phyloP scores from a whole-genome alignment of 2,329 filamentous ascomycete species.

The Botrytis cinerea region DNA sequence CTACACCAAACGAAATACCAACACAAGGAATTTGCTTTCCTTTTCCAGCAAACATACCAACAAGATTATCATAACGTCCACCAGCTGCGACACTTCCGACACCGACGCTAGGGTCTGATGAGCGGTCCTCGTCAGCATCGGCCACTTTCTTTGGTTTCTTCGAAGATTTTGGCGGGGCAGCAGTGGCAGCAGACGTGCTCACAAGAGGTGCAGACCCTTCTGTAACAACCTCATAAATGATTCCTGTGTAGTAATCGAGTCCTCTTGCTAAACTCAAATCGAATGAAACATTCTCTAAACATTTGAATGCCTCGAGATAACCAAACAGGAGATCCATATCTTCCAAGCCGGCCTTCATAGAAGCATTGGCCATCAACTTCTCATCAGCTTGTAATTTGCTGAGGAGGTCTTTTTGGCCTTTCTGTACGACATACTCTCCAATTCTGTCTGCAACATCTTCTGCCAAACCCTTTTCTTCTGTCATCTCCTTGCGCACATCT shows the following conservation, averaged over 20 bases:
- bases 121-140: constrained; percentile 63
- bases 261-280: constrained; percentile 88
- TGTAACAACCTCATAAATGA: constrained; percentile 78
- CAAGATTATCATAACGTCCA: constrained; percentile 88
- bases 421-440: constrained; percentile 78
- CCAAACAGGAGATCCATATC: constrained; percentile 80
- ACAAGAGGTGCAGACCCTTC: constrained; percentile 55
- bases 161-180: constrained; percentile 43
- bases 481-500: constrained; percentile 91
- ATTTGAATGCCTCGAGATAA: constrained; percentile 77
- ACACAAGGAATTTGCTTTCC: constrained; percentile 79
- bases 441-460: constrained; percentile 81
- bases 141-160: constrained; percentile 50
- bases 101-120: constrained; percentile 76
- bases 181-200: constrained; percentile 44
- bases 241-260: constrained; percentile 81
- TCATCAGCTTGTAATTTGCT: constrained; percentile 68
- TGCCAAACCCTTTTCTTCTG: constrained; percentile 82
- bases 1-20: constrained; percentile 90
- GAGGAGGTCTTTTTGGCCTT: constrained; percentile 74
- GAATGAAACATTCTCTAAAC: constrained; percentile 76
- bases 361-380: constrained; percentile 67
- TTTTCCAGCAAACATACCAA: constrained; percentile 90
- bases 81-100: constrained; percentile 88
- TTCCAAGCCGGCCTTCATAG: constrained; percentile 75